A percentile compares a stretch with the other conserved stretches of the same genome.
Evolutionary conservation across 176 grass and related monocot species (phyloP).

Genomic region (Raddia distichophylla): DNA sequence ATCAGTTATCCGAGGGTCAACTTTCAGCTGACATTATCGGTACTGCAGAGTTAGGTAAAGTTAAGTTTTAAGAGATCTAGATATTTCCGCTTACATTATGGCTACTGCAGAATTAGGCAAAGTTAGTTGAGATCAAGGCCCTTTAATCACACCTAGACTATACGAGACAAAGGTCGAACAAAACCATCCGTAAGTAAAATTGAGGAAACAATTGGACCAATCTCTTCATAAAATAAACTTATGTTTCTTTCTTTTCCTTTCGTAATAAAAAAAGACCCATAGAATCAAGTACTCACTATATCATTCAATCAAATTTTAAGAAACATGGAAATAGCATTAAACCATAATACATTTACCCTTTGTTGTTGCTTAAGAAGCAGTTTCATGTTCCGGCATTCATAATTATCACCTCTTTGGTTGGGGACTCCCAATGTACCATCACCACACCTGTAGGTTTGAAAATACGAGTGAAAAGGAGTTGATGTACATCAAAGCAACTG

Average conservation of each 20-base stretch:
- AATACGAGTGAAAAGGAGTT: slow-evolving; percentile 33
- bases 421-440: slow-evolving; percentile 94
- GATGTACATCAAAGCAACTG: not conserved
- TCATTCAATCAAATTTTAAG: slow-evolving; percentile 23
- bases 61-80: not conserved
- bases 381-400: slow-evolving; percentile 99
- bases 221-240: not conserved
- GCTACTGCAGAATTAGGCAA: not conserved
- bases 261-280: not conserved
- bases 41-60: slow-evolving; percentile 16
- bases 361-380: slow-evolving; percentile 95
- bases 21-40: not conserved
- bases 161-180: slow-evolving; percentile 12
- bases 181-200: slow-evolving; percentile 14
- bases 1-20: not conserved
- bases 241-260: slow-evolving; percentile 8
- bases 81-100: too few species aligned
- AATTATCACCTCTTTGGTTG: slow-evolving; percentile 96
- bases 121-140: not conserved
- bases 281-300: slow-evolving; percentile 7
- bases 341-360: slow-evolving; percentile 60
- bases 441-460: slow-evolving; percentile 67
- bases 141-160: not conserved
- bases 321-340: slow-evolving; percentile 23
- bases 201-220: slow-evolving; percentile 14